Base-by-base conservation (phyloP, 495 filamentous ascomycete genomes). In the Cercophora newfieldiana region DNA sequence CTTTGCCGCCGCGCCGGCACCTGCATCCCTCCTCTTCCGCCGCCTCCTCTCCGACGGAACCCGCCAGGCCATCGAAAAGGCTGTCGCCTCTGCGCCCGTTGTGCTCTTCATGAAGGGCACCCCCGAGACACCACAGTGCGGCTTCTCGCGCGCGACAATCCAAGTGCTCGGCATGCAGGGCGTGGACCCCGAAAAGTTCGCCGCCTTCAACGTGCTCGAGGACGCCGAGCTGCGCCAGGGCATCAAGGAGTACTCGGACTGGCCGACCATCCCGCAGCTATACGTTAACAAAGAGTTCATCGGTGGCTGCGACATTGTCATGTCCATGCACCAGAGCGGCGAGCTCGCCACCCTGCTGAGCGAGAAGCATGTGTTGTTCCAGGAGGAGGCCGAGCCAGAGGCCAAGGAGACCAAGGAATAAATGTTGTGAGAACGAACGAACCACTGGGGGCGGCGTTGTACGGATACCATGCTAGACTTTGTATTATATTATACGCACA, bases 91-190 rank as follows among this genome's bases (percentile, higher is more conserved):
- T 1, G 89, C 92, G 10, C 94, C 94, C 3, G 94, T 99, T 0
- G 95, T 99, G 18, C 85, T 99, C 26, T 99, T 98, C 82, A 98
- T 98, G 94, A 98, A 98, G 79, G 94, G 95, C 59, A 97, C 95
- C 1, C 95, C 95, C 48, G 95, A 97, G 78, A 92, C 86, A 24
- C 95, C 95, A n/a, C 94, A 99, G 75, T 99, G 95, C 77, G 95
- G 95, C 47, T 99, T 97, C 82, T 99, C 95, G 59, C 86, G 93
- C 72, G 94, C 95, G 25, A 94, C 87, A 74, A 93, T 99, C 74
- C 93, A 97, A 82, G 93, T 99, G 66, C 82, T 99, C 26, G 91
- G 94, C 30, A 75, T 96, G 75, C 95, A 99, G 77, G 95, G 96
- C 51, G 94, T 99, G 48, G 91, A 98, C 77, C 96, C 95, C n/a